Evolutionary conservation across 2,329 filamentous ascomycete genomes (phyloP).

Genomic region (Clathrospora elynae): DNA sequence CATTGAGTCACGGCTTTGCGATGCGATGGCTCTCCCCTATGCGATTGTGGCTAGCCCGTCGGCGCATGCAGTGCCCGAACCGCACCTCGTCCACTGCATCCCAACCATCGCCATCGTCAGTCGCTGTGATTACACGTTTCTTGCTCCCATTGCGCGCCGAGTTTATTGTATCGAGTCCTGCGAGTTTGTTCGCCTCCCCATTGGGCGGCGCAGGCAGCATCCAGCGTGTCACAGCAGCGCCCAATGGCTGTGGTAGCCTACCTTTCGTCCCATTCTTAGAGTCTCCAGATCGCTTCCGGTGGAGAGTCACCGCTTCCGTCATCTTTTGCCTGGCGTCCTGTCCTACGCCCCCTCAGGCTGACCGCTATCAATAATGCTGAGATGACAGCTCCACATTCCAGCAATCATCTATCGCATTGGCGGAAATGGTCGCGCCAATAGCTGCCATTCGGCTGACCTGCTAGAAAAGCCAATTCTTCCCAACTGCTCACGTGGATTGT

Average conservation of each 20-base stretch:
- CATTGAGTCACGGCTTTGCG: constrained; percentile 34
- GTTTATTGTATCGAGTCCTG: constrained; percentile 13
- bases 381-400: constrained; percentile 33
- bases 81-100: constrained; percentile 10
- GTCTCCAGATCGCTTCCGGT: constrained; percentile 10
- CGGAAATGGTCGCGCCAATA: constrained; percentile 4
- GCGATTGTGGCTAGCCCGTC: constrained; percentile 23
- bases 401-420: constrained; percentile 22
- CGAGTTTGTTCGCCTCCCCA: constrained; percentile 22
- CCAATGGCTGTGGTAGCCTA: constrained; percentile 21
- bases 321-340: constrained; percentile 13
- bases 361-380: constrained; percentile 30
- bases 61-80: constrained; percentile 16
- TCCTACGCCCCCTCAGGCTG: constrained; percentile 23
- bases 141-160: constrained; percentile 19
- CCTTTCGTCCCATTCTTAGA: constrained; percentile 9
- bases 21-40: too few relatives aligned
- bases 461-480: constrained; percentile 26
- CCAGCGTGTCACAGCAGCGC: constrained; percentile 28
- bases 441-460: constrained; percentile 16
- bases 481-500: constrained; percentile 20
- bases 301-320: constrained; percentile 31
- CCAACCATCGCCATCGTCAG: not conserved
- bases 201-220: constrained; percentile 23
- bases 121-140: constrained; percentile 16